These are phyloP conservation scores for Glebionis coronaria DNA, from an alignment of 129 eudicot species.

Conservation along the genomic window DNA sequence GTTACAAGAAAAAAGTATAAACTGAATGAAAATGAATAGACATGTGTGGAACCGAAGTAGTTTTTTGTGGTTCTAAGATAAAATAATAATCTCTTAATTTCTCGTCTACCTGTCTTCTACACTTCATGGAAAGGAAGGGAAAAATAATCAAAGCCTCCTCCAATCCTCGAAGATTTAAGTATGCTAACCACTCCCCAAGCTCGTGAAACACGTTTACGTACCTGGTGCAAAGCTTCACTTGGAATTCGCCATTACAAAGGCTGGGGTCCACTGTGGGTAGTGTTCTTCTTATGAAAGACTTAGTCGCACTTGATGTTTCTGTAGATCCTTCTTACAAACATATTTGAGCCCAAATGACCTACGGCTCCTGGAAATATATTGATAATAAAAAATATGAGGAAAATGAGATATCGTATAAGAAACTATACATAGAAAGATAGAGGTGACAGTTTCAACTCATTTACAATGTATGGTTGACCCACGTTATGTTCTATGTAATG, in stretches of 20 bases:
- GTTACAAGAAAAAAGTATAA: slow-evolving; percentile 18
- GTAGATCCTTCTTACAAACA: slow-evolving; percentile 90
- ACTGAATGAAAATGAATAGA: slow-evolving; percentile 17
- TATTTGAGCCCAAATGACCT: slow-evolving; percentile 80
- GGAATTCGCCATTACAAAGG: slow-evolving; percentile 18
- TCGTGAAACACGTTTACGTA: slow-evolving; percentile 19
- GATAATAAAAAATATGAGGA: not conserved
- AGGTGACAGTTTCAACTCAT: too few relatives aligned
- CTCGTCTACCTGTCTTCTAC: slow-evolving; percentile 32
- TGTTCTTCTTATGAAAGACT: slow-evolving; percentile 8
- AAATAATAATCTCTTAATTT: slow-evolving; percentile 26
- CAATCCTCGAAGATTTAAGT: slow-evolving; percentile 29
- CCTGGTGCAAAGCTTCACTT: slow-evolving; percentile 23
- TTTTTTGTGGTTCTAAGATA: slow-evolving; percentile 8
- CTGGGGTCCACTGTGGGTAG: slow-evolving; percentile 8
- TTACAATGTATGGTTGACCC: too few relatives aligned
- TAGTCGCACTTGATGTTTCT: slow-evolving; percentile 87
- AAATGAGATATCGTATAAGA: not conserved
- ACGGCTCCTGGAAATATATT: slow-evolving; percentile 63
- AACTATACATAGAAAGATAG: not conserved
- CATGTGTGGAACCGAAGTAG: slow-evolving; percentile 20
- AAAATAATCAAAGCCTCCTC: slow-evolving; percentile 29
- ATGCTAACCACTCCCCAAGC: slow-evolving; percentile 23
- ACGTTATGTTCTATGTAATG: too few relatives aligned
- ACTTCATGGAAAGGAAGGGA: slow-evolving; percentile 27